Evolutionary conservation across 257 asterid genomes (phyloP).

Genomic region (Solanum chmielewskii): DNA sequence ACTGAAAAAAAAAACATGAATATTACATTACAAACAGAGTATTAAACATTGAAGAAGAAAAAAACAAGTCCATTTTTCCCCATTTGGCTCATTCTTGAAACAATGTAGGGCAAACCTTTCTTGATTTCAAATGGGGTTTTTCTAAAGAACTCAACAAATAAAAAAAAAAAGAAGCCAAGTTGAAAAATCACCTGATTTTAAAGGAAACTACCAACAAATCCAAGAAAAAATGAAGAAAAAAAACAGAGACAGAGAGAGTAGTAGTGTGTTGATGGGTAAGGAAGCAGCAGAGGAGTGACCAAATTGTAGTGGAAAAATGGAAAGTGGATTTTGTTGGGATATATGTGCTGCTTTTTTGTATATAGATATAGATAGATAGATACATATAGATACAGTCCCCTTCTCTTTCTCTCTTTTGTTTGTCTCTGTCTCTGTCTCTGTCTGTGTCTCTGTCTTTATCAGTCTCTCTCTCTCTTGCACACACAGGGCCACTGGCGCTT

Average conservation of each 20-base stretch:
- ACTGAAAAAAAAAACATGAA: not conserved
- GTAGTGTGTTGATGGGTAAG: not conserved
- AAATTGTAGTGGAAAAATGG: not conserved
- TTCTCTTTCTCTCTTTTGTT: not conserved
- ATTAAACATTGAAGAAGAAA: not conserved
- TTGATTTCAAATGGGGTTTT: not conserved
- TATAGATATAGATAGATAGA: not conserved
- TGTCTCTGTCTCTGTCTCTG: slow-evolving; percentile 10
- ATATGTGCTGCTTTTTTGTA: not conserved
- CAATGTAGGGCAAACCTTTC: not conserved
- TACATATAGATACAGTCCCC: not conserved
- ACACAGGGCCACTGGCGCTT: slow-evolving; percentile 41
- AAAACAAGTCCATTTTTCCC: not conserved
- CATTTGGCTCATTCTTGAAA: not conserved
- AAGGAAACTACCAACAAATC: not conserved
- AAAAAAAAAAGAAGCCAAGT: not conserved
- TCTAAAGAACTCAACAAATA: not conserved
- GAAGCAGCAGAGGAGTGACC: not conserved
- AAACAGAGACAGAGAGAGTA: not conserved
- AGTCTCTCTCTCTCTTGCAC: slow-evolving; percentile 7
- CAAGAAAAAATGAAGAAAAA: not conserved
- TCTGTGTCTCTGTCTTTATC: not conserved
- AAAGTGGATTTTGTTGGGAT: slow-evolving; percentile 1
- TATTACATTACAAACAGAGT: not conserved
- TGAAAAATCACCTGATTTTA: not conserved